Evolutionary conservation across 805 yeast species (phyloP).

Genomic region (Kodamaea lidongshanica): DNA sequence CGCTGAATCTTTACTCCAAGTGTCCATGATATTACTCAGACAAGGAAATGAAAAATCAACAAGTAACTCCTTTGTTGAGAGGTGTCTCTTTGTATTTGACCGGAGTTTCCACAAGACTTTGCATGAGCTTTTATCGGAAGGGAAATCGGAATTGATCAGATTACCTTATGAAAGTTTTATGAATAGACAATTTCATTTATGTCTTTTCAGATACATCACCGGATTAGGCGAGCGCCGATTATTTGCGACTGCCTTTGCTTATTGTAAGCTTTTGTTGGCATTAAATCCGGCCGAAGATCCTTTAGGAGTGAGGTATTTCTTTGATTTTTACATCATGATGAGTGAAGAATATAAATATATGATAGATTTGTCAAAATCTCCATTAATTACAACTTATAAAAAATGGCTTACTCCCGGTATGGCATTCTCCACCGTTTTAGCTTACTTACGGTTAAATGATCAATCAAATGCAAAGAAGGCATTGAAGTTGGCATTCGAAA

Average conservation of each 20-base stretch:
- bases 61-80: constrained; percentile 68
- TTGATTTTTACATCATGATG: constrained; percentile 70
- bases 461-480: constrained; percentile 41
- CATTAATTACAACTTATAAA: constrained; percentile 49
- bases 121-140: constrained; percentile 35
- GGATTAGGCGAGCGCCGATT: constrained; percentile 74
- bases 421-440: constrained; percentile 58
- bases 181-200: constrained; percentile 71
- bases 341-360: constrained; percentile 61
- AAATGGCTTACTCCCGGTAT: constrained; percentile 73
- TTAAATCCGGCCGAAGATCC: constrained; percentile 78
- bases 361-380: constrained; percentile 49
- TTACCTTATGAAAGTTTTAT: constrained; percentile 70
- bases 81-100: constrained; percentile 75
- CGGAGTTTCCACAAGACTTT: constrained; percentile 60
- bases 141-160: constrained; percentile 54
- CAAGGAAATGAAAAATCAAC: constrained; percentile 69
- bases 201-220: constrained; percentile 65
- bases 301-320: constrained; percentile 72
- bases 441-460: constrained; percentile 44
- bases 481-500: constrained; percentile 44
- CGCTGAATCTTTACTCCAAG: constrained; percentile 71
- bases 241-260: constrained; percentile 67
- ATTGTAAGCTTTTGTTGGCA: constrained; percentile 63
- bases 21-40: constrained; percentile 63